Evolutionary conservation across 2,329 filamentous ascomycete species (phyloP).

Genomic region (Colletotrichum echinochloae): DNA sequence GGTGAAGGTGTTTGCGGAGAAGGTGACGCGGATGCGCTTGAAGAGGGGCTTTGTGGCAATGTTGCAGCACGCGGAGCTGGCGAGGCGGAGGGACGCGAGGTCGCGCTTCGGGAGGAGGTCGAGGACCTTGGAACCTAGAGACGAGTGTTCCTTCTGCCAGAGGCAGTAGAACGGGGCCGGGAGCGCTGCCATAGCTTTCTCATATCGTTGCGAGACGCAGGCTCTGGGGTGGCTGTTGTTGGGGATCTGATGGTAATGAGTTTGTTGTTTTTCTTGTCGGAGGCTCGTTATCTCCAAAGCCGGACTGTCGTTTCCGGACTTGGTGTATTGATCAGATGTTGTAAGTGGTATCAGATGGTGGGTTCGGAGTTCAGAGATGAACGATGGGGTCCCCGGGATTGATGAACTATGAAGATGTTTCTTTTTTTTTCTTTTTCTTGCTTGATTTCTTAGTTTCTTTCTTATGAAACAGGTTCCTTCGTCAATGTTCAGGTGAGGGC

Average conservation of each 20-base stretch:
- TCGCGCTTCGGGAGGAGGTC: slow-evolving; percentile 62
- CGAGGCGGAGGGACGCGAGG: slow-evolving; percentile 71
- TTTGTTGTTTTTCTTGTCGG: not conserved
- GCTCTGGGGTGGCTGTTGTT: slow-evolving; percentile 2
- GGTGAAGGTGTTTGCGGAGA: slow-evolving; percentile 81
- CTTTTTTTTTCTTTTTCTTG: not conserved
- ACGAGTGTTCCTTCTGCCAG: slow-evolving; percentile 60
- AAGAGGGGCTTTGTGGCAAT: slow-evolving; percentile 78
- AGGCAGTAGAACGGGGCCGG: slow-evolving; percentile 64
- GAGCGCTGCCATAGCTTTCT: slow-evolving; percentile 63
- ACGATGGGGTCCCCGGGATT: not conserved
- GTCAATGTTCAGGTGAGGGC: not conserved
- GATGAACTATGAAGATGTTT: not conserved
- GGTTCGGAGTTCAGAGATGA: not conserved
- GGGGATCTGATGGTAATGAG: not conserved
- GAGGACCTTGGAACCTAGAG: slow-evolving; percentile 63
- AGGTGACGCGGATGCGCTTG: slow-evolving; percentile 75
- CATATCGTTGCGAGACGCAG: slow-evolving; percentile 56
- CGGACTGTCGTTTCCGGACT: not conserved
- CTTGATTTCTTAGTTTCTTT: not conserved
- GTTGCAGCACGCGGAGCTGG: slow-evolving; percentile 77
- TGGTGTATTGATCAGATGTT: not conserved
- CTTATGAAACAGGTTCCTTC: not conserved
- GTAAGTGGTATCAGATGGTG: not conserved
- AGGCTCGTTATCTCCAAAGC: not conserved